Conservation (phyloP, 78 protist genomes). For the Anaeramoeba flamelloides region DNA sequence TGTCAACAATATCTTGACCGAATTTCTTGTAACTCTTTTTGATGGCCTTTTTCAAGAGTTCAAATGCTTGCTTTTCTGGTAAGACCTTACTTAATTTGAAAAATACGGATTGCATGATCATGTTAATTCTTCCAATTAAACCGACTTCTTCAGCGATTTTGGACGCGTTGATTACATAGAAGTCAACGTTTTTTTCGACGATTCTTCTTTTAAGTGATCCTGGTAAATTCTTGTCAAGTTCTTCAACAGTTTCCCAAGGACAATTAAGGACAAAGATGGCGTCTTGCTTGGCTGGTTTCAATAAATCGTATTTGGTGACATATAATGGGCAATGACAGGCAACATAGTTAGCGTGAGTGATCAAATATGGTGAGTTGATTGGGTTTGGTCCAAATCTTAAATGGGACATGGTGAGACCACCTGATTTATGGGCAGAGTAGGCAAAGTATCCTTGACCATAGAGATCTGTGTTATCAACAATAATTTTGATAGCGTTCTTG, state of each 20-base stretch:
- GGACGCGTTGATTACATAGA: conserved; percentile 42
- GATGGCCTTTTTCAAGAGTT: conserved; percentile 27
- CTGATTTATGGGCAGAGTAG: conserved; percentile 45
- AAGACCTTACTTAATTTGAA: conserved; percentile 33
- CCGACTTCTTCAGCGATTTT: conserved; percentile 23
- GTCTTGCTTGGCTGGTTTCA: background rate
- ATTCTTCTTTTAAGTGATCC: conserved; percentile 8
- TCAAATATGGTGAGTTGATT: conserved; percentile 31
- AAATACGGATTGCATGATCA: conserved; percentile 49
- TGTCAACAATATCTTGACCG: conserved; percentile 37
- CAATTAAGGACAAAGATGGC: conserved; percentile 37
- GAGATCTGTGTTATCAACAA: conserved; percentile 26
- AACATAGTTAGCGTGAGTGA: conserved; percentile 40
- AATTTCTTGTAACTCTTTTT: conserved; percentile 24
- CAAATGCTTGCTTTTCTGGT: conserved; percentile 36
- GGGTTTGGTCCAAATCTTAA: conserved; percentile 39
- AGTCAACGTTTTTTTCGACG: conserved; percentile 12
- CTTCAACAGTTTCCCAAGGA: conserved; percentile 16
- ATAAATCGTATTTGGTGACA: conserved; percentile 21
- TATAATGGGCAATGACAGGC: conserved; percentile 46
- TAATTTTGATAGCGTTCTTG: conserved; percentile 42
- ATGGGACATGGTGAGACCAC: conserved; percentile 49
- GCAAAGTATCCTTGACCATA: conserved; percentile 39
- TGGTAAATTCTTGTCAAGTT: conserved; percentile 19
- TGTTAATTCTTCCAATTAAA: conserved; percentile 31